phyloP scores from a whole-genome alignment of 768 basidiomycete species.

The Rhizopogon rudus region DNA sequence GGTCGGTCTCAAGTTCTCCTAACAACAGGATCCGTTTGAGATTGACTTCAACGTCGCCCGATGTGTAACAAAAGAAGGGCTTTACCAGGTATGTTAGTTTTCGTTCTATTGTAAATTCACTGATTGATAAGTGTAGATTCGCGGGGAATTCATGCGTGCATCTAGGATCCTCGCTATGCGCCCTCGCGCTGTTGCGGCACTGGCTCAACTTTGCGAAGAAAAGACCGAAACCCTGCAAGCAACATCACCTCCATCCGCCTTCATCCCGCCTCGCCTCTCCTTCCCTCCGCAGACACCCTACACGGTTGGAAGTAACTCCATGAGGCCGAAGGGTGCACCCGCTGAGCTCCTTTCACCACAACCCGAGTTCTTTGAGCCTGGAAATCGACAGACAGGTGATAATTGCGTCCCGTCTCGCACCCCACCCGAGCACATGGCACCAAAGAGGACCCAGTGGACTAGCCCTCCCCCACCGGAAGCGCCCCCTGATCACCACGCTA shows the following conservation, averaged over 20 bases:
- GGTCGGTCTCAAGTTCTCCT: neutral
- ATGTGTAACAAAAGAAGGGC: constrained; percentile 93
- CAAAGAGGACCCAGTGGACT: constrained; percentile 77
- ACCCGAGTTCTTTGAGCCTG: constrained; percentile 41
- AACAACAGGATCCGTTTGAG: constrained; percentile 88
- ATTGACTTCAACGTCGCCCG: constrained; percentile 94
- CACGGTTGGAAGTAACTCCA: constrained; percentile 57
- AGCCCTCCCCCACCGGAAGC: constrained; percentile 81
- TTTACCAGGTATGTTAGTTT: constrained; percentile 67
- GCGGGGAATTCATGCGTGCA: constrained; percentile 97
- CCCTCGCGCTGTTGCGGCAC: constrained; percentile 73
- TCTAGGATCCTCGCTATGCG: constrained; percentile 76
- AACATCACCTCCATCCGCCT: constrained; percentile 35
- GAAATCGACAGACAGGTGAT: constrained; percentile 25
- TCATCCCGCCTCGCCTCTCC: constrained; percentile 41
- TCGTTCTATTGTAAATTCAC: neutral
- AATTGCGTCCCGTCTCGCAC: constrained; percentile 35
- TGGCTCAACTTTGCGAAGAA: constrained; percentile 91
- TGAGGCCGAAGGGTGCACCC: constrained; percentile 41
- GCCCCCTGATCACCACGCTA: constrained; percentile 54
- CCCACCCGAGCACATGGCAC: constrained; percentile 76
- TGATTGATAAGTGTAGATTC: constrained; percentile 56
- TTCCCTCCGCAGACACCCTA: constrained; percentile 68
- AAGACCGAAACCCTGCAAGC: constrained; percentile 48
- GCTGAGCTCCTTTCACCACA: constrained; percentile 51